Evolutionary conservation across 371 early-diverging fungal species (phyloP).

Genomic region (Circinella umbellata): DNA sequence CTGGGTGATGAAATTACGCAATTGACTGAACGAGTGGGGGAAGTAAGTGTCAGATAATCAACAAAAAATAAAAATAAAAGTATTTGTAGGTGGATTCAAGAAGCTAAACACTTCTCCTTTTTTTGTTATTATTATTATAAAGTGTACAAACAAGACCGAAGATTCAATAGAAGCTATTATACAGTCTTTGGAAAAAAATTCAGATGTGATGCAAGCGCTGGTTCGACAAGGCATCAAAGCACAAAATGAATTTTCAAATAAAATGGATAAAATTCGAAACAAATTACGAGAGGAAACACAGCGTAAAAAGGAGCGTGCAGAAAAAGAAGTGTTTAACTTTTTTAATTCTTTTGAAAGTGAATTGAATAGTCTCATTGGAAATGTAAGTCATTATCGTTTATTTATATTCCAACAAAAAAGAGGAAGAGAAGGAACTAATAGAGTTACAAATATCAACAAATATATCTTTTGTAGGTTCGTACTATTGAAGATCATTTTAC

Average conservation of each 20-base stretch:
- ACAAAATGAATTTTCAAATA: slow-evolving; percentile 15
- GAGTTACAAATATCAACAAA: background rate
- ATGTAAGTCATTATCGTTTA: background rate
- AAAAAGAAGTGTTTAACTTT: slow-evolving; percentile 17
- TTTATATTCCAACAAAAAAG: no score
- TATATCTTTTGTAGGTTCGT: slow-evolving; percentile 3
- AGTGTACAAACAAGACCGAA: slow-evolving; percentile 12
- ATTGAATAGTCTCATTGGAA: slow-evolving; percentile 7
- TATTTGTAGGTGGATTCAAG: background rate
- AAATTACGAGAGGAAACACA: slow-evolving; percentile 15
- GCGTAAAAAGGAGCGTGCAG: slow-evolving; percentile 11
- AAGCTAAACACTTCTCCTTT: background rate
- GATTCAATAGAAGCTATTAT: slow-evolving; percentile 14
- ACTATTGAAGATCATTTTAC: slow-evolving; percentile 19
- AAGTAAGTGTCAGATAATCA: slow-evolving; percentile 2
- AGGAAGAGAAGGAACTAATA: background rate
- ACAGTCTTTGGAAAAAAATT: slow-evolving; percentile 16
- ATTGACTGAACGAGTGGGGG: slow-evolving; percentile 1
- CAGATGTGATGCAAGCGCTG: slow-evolving; percentile 20
- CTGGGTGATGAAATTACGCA: background rate
- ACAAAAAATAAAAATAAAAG: no score
- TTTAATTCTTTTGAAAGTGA: slow-evolving; percentile 14
- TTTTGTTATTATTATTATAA: background rate
- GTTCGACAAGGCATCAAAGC: slow-evolving; percentile 13
- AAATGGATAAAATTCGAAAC: slow-evolving; percentile 13